Evolutionary conservation across 192 early-diverging fungal genomes (phyloP), one percentile per base, ranked within the genome.

Genomic region (Coemansia reversa): DNA sequence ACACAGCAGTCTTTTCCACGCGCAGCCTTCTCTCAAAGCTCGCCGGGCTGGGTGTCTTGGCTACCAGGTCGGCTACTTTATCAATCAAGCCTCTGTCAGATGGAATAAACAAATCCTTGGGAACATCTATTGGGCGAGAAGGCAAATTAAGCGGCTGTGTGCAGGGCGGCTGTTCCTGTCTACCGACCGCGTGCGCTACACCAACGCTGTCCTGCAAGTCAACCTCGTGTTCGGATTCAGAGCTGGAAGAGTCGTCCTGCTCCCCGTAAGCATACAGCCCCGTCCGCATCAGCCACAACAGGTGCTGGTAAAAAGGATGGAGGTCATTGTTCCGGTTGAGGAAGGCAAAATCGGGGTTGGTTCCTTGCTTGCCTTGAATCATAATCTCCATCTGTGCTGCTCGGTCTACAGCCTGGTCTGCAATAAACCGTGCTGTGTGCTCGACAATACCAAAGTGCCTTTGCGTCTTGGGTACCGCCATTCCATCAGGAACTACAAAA

Each of bases 301-400:
- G 65, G 64, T 91, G 88, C 61, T 82, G 81, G 69, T 92, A 94
- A 60, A 91, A 94, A 25, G 84, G 71, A 62, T 91, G 84, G n/a
- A 91, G 67, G 1, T 51, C 59, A 58, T 86, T 70, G 3, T 72
- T 69, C 9, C 78, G 74, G 56, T 84, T 80, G 57, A 94, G 66
- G 67, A 94, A 94, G 4, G 74, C 83, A 75, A 92, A 92, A 14
- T 85, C 83, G 19, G 84, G 84, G 53, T 91, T 92, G 23, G 82
- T 85, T 0, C 84, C 88, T 63, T 92, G 89, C 66, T 87, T 87
- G 55, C 86, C 90, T 60, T 92, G 88, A 23, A 92, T 82, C 29
- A 84, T 63, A 48, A 92, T 84, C 68, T 92, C 91, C 76, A 88
- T 84, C 23, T 86, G 83, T 11, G 42, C 60, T 1, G 90, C 75